Percentiles rank a stretch among this genome's conserved stretches.
Evolutionary conservation across 352 stramenopile species (phyloP).

Genomic region (Nothophytophthora sp.): DNA sequence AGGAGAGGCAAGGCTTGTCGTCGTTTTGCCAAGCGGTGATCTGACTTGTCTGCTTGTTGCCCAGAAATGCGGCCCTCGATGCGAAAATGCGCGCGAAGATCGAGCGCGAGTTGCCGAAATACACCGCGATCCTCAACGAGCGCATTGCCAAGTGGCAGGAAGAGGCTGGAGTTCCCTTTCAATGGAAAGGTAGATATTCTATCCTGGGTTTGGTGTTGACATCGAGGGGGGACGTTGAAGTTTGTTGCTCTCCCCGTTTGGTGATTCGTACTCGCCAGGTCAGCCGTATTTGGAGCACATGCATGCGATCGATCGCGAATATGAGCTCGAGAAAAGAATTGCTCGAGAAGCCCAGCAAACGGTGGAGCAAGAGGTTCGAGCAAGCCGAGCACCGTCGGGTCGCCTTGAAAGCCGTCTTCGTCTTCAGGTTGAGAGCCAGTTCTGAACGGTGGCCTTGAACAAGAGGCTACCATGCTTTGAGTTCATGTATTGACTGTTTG

Average conservation of each 20-base stretch:
- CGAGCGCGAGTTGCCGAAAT: constrained; percentile 41
- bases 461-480: too few relatives aligned
- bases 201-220: not conserved
- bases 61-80: constrained; percentile 26
- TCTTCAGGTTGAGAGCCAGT: constrained; percentile 11
- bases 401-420: constrained; percentile 1
- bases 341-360: not conserved
- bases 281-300: constrained; percentile 39
- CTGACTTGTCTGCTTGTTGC: too few relatives aligned
- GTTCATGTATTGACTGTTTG: not conserved
- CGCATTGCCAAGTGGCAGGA: constrained; percentile 42
- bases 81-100: constrained; percentile 38
- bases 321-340: constrained; percentile 15
- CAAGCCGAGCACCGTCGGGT: not conserved
- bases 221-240: too few relatives aligned
- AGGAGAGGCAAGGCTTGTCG: not conserved
- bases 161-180: constrained; percentile 29
- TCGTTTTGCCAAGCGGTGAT: not conserved
- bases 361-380: not conserved
- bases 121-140: constrained; percentile 36
- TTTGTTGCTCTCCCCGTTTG: too few relatives aligned
- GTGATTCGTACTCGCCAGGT: too few relatives aligned
- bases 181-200: constrained; percentile 45
- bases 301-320: constrained; percentile 14
- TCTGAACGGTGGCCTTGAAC: too few relatives aligned